A percentile compares a stretch with the other conserved stretches of the same genome.
Conservation (phyloP, 1,284 basidiomycete species). For the Ustilago sp. region DNA sequence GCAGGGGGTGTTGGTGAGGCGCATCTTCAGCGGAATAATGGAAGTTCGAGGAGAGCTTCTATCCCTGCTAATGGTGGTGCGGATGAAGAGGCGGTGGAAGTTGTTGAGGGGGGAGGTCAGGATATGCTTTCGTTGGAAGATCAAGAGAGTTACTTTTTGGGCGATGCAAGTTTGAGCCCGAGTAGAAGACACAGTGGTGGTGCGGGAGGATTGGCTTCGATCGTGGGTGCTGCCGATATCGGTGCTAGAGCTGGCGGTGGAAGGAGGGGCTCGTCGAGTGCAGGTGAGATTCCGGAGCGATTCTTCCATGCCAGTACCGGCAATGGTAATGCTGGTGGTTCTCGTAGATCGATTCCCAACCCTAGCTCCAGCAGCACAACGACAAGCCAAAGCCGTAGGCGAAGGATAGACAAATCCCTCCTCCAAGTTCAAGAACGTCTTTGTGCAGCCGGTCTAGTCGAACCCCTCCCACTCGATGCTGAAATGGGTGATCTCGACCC, state of each 20-base stretch:
- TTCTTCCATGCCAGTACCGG: conserved; percentile 31
- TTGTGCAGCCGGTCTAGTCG: conserved; percentile 59
- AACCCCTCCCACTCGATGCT: conserved; percentile 59
- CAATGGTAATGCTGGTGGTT: not conserved
- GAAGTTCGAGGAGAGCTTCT: not conserved
- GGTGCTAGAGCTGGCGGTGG: conserved; percentile 20
- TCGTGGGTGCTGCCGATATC: conserved; percentile 26
- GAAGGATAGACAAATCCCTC: conserved; percentile 59
- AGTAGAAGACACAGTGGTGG: conserved; percentile 14
- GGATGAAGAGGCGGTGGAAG: conserved; percentile 9
- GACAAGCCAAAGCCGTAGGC: conserved; percentile 14
- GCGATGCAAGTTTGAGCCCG: conserved; percentile 32
- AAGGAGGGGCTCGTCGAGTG: conserved; percentile 13
- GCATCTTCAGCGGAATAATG: conserved; percentile 22
- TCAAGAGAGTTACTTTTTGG: conserved; percentile 47
- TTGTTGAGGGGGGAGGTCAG: conserved; percentile 17
- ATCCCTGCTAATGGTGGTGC: conserved; percentile 10
- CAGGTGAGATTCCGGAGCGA: conserved; percentile 31
- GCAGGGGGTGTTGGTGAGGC: conserved; percentile 62
- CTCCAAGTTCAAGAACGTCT: conserved; percentile 60
- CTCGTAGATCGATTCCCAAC: conserved; percentile 8
- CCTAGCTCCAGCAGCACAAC: conserved; percentile 3
- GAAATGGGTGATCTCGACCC: conserved; percentile 65
- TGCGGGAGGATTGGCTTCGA: conserved; percentile 12
- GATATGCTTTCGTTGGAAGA: conserved; percentile 51